Evolutionary conservation across 1,284 basidiomycete species (phyloP).

Genomic region (Anthracocystis walkeri): DNA sequence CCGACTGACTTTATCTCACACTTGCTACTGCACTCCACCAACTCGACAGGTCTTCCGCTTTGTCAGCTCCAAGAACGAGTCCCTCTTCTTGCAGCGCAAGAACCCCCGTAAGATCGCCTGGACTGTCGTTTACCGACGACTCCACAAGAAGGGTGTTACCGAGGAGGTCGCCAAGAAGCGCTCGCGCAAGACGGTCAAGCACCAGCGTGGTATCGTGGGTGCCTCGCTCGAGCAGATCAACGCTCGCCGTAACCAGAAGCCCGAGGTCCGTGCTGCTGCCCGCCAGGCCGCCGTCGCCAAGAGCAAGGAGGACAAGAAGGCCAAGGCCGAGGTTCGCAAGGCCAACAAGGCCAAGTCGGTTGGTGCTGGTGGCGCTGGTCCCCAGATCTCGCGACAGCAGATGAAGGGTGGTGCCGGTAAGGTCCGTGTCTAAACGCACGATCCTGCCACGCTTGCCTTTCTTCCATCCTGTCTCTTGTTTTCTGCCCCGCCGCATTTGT

Average conservation of each 20-base stretch:
- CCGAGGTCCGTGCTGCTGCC: constrained; percentile 83
- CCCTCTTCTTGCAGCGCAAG: constrained; percentile 98
- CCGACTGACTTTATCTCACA: not conserved
- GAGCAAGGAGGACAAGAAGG: constrained; percentile 89
- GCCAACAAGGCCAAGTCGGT: constrained; percentile 74
- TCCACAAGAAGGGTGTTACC: constrained; percentile 99
- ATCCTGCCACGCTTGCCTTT: not conserved
- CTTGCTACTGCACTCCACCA: not conserved
- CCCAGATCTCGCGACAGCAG: constrained; percentile 93
- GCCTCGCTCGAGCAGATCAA: constrained; percentile 90
- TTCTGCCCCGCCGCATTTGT: constrained; percentile 33
- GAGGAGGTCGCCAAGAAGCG: constrained; percentile 99
- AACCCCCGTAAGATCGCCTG: constrained; percentile 99
- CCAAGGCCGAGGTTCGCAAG: constrained; percentile 67
- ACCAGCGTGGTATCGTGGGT: constrained; percentile 98
- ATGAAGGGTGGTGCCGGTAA: constrained; percentile 81
- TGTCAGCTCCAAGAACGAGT: constrained; percentile 76
- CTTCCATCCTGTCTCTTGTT: constrained; percentile 5
- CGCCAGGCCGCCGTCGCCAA: constrained; percentile 92
- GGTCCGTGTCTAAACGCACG: constrained; percentile 57
- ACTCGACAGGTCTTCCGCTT: constrained; percentile 66
- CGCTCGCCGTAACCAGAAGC: constrained; percentile 81
- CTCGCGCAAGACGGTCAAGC: constrained; percentile 94
- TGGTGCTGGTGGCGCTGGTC: constrained; percentile 72
- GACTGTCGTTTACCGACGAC: constrained; percentile 95